Conservation (phyloP, 441 rosid species). For the Populus trichocarpa region DNA sequence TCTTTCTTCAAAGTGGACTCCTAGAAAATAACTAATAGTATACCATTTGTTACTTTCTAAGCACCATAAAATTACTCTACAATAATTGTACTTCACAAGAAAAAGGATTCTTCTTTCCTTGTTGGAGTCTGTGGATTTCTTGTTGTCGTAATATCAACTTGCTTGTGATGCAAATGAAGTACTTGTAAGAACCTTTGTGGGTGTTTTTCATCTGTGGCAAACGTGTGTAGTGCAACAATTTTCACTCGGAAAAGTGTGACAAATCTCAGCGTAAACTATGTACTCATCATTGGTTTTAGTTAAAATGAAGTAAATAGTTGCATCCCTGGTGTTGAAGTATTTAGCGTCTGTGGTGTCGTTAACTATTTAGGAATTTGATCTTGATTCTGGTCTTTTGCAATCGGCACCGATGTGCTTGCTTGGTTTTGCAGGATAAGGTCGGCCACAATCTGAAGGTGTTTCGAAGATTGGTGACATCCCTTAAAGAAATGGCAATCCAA, state of each 20-base stretch:
- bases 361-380: not conserved
- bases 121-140: not conserved
- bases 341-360: not conserved
- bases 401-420: not conserved
- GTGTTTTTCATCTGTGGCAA: not conserved
- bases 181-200: not conserved
- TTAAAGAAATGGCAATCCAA: conserved; percentile 71
- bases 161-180: no score
- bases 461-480: conserved; percentile 63
- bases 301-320: not conserved
- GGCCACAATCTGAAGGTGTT: conserved; percentile 79
- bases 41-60: no score
- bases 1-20: no score
- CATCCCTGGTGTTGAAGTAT: not conserved
- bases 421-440: conserved; percentile 58
- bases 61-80: no score
- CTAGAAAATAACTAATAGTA: no score
- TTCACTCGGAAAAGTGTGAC: not conserved
- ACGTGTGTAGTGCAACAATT: no score
- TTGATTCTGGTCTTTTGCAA: not conserved
- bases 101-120: not conserved
- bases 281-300: not conserved
- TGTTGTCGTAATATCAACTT: no score
- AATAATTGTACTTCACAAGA: not conserved
- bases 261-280: not conserved